Percentiles rank a stretch among this genome's conserved stretches.
Conservation (phyloP, 2,329 filamentous ascomycete genomes). For the Aciculosporium take region DNA sequence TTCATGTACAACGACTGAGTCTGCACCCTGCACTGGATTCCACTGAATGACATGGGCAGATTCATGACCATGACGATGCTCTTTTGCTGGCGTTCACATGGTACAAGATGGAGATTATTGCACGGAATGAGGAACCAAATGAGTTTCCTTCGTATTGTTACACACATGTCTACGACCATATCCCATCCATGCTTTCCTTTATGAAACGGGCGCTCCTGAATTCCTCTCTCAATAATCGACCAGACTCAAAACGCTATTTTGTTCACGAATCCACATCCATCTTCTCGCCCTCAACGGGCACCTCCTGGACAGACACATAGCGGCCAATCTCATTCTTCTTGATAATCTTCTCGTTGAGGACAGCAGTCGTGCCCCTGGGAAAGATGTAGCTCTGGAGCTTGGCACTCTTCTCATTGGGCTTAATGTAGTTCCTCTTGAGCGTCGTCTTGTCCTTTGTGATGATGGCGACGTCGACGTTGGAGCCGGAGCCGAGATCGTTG, state of each 20-base stretch:
- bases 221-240: background rate
- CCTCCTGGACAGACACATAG: constrained; percentile 82
- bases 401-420: constrained; percentile 75
- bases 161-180: background rate
- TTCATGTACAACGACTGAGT: too few relatives aligned
- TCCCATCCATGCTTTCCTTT: too few relatives aligned
- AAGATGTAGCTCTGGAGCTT: constrained; percentile 94
- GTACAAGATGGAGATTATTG: too few relatives aligned
- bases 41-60: too few relatives aligned
- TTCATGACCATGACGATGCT: too few relatives aligned
- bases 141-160: constrained; percentile 5
- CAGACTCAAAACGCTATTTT: too few relatives aligned
- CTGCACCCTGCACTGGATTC: too few relatives aligned
- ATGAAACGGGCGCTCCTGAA: background rate
- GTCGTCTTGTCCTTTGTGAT: constrained; percentile 94
- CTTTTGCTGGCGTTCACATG: background rate
- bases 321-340: constrained; percentile 86
- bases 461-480: constrained; percentile 91
- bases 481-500: constrained; percentile 93
- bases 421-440: constrained; percentile 82
- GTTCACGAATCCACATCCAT: constrained; percentile 54
- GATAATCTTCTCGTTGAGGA: constrained; percentile 92
- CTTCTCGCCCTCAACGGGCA: constrained; percentile 54
- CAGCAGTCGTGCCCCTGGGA: constrained; percentile 80
- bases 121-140: too few relatives aligned